A percentile compares a stretch with the other conserved stretches of the same genome.
Evolutionary conservation across 2,329 filamentous ascomycete species (phyloP).

Genomic region (Alternaria gansuensis): DNA sequence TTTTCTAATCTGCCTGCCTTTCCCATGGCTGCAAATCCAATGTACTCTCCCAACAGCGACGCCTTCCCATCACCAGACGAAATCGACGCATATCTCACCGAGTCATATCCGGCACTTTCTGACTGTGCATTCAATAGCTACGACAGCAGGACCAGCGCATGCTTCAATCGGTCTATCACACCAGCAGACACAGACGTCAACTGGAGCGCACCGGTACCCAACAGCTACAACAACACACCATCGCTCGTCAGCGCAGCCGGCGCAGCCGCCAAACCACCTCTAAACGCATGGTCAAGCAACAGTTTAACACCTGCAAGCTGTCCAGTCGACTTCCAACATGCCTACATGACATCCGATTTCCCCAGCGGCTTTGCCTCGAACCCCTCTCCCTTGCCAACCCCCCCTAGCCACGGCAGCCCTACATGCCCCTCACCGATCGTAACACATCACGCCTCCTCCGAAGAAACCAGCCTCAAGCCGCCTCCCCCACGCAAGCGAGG

Average conservation of each 20-base stretch:
- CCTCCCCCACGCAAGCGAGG: conserved; percentile 18
- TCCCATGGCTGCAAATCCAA: conserved; percentile 4
- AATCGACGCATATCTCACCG: conserved; percentile 15
- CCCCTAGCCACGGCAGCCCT: conserved; percentile 12
- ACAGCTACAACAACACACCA: conserved; percentile 11
- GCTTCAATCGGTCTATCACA: conserved; percentile 9
- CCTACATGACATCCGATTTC: conserved; percentile 11
- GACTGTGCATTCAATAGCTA: conserved; percentile 11
- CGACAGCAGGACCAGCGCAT: conserved; percentile 2
- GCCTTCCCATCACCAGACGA: conserved; percentile 15
- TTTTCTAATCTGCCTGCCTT: conserved; percentile 13
- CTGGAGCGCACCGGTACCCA: conserved; percentile 13
- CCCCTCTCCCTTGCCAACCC: conserved; percentile 16
- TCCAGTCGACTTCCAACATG: conserved; percentile 11
- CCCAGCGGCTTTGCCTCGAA: conserved; percentile 9
- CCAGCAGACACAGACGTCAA: conserved; percentile 2
- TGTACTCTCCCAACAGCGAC: conserved; percentile 19
- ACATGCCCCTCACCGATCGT: conserved; percentile 6
- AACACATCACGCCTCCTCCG: neutral
- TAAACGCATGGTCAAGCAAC: conserved; percentile 11
- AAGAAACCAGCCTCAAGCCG: conserved; percentile 11
- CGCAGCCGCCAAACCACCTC: conserved; percentile 1
- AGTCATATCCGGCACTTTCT: conserved; percentile 11
- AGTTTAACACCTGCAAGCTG: conserved; percentile 12
- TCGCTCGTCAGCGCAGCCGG: conserved; percentile 2